A percentile compares a stretch with the other conserved stretches of the same genome.
These are phyloP conservation scores for Fusarium verrucosum DNA, from an alignment of 2,329 filamentous ascomycete genomes.

Conservation along the genomic window DNA sequence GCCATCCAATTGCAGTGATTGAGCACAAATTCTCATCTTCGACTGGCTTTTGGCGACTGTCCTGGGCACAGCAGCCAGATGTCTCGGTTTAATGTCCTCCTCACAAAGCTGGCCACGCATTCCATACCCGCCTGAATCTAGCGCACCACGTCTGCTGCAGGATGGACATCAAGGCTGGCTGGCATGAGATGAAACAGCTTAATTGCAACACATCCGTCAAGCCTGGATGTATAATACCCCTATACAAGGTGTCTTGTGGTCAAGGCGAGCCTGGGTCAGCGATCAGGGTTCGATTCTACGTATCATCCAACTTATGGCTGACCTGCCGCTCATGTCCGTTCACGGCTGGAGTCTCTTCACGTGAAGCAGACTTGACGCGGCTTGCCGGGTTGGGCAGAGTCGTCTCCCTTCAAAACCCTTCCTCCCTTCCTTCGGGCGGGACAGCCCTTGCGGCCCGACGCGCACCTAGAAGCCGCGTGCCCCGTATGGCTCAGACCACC, in stretches of 20 bases:
- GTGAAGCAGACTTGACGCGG: constrained; percentile 43
- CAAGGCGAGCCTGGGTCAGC: background rate
- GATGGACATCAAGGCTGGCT: constrained; percentile 12
- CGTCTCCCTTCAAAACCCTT: constrained; percentile 35
- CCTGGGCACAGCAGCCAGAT: background rate
- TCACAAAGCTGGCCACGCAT: constrained; percentile 3
- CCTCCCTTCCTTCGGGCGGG: constrained; percentile 38
- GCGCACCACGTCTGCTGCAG: constrained; percentile 17
- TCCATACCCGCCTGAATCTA: constrained; percentile 7
- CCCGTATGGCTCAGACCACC: constrained; percentile 37
- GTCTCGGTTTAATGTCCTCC: constrained; percentile 1
- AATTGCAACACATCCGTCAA: constrained; percentile 1
- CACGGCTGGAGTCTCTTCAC: constrained; percentile 27
- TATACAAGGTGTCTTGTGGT: background rate
- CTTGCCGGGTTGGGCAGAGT: constrained; percentile 37
- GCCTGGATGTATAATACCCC: background rate
- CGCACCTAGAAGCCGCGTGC: constrained; percentile 40
- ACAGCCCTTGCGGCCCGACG: constrained; percentile 46
- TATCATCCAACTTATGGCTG: background rate
- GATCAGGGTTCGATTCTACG: background rate
- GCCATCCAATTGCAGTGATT: background rate
- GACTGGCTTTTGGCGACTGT: background rate
- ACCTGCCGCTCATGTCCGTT: constrained; percentile 5
- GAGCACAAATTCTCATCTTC: background rate
- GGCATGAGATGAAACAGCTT: constrained; percentile 12